Conservation (phyloP, 1,284 basidiomycete species). For the Ustilago cynodontis region DNA sequence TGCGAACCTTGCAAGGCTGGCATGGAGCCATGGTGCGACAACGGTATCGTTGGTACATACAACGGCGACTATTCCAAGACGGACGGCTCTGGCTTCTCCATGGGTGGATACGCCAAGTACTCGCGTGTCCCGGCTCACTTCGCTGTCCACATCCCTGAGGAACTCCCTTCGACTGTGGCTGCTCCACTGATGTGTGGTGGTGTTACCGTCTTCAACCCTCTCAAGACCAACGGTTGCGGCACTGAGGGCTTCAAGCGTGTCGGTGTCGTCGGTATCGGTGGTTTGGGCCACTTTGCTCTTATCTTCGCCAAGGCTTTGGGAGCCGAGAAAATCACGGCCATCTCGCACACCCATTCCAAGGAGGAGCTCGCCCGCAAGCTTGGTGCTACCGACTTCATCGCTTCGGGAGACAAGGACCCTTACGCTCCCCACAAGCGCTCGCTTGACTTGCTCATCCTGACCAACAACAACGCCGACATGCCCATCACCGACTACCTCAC, state of each 20-base stretch:
- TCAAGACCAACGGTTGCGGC: conserved; percentile 62
- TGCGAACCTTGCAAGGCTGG: conserved; percentile 74
- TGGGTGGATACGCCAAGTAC: conserved; percentile 62
- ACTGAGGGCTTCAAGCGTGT: conserved; percentile 55
- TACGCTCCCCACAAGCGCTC: conserved; percentile 64
- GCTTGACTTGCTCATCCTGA: conserved; percentile 72
- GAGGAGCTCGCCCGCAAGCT: conserved; percentile 56
- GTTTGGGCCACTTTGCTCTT: conserved; percentile 63
- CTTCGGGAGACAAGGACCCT: conserved; percentile 46
- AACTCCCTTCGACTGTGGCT: conserved; percentile 58
- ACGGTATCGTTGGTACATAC: conserved; percentile 62
- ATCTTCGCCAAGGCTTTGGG: conserved; percentile 63
- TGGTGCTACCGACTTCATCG: conserved; percentile 60
- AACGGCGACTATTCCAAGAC: conserved; percentile 72
- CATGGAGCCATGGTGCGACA: conserved; percentile 54
- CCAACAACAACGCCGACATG: conserved; percentile 71
- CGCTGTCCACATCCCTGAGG: conserved; percentile 65
- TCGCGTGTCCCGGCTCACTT: conserved; percentile 61
- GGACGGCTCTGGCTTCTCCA: conserved; percentile 67
- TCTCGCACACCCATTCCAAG: conserved; percentile 58
- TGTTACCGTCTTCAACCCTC: conserved; percentile 64
- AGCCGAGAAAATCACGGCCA: conserved; percentile 60
- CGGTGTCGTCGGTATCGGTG: conserved; percentile 63
- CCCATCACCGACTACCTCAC: conserved; percentile 70
- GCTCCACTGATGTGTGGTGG: conserved; percentile 67